A percentile compares a stretch with the other conserved stretches of the same genome.
phyloP scores from a whole-genome alignment of 805 yeast genomes.

The Cyberlindnera amylophila region DNA sequence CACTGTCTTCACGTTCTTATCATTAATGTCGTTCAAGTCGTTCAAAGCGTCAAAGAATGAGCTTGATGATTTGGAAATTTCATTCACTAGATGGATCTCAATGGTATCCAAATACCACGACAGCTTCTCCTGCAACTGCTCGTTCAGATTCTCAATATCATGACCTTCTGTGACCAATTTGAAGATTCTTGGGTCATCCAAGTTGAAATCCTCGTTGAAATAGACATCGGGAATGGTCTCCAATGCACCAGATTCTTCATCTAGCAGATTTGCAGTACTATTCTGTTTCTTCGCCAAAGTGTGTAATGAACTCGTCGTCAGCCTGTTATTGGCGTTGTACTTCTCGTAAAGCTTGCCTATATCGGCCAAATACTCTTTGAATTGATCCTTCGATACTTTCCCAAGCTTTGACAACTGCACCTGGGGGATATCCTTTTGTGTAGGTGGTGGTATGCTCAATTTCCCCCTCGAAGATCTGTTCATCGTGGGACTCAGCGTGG shows the following conservation, averaged over 20 bases:
- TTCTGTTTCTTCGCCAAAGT: constrained; percentile 16
- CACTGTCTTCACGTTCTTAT: constrained; percentile 50
- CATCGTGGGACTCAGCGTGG: constrained; percentile 26
- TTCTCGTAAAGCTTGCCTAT: constrained; percentile 42
- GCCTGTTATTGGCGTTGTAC: constrained; percentile 39
- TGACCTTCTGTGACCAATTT: constrained; percentile 65
- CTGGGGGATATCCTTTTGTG: constrained; percentile 80
- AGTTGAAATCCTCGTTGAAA: constrained; percentile 61
- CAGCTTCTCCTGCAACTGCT: constrained; percentile 69
- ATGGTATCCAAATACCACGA: constrained; percentile 82
- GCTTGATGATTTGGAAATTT: constrained; percentile 79
- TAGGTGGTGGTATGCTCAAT: constrained; percentile 58
- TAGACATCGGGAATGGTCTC: constrained; percentile 64
- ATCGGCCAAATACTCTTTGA: constrained; percentile 41
- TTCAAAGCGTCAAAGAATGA: constrained; percentile 82
- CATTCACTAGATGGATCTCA: constrained; percentile 74
- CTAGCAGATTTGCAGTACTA: constrained; percentile 16
- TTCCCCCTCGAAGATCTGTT: constrained; percentile 34
- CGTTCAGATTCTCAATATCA: constrained; percentile 45
- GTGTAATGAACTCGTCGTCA: constrained; percentile 35
- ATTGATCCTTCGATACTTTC: constrained; percentile 38
- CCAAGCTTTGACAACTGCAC: constrained; percentile 57
- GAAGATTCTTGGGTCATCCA: constrained; percentile 87
- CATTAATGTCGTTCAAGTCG: constrained; percentile 64
- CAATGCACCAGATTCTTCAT: constrained; percentile 27